Evolutionary conservation across 768 basidiomycete genomes (phyloP), one percentile per base, ranked within the genome.

Genomic region (Trametes gibbosa): DNA sequence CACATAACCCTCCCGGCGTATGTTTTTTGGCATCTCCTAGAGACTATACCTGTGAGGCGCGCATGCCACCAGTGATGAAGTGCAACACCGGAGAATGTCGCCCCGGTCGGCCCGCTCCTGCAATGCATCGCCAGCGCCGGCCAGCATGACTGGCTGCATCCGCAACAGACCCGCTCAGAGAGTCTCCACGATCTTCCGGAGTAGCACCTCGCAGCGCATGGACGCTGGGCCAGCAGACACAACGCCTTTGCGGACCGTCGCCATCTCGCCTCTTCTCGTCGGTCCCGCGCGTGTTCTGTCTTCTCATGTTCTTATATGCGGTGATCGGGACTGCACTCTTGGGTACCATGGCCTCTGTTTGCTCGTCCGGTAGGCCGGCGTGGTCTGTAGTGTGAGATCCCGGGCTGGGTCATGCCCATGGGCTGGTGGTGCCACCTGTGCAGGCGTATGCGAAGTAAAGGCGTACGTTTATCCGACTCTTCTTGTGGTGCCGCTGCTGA

Each of bases 381-480:
- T 34, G 34, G 25, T 39, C 37, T 14, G 35, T 50, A 27, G 27
- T 27, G 39, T 41, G 45, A 46, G 27, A 35, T 21, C 16, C 46
- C 21, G 16, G 34, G 24, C 7, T 7, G 19, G 34, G 55, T 56
- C 55, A 56, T 21, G 47, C 12, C 21, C 27, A 37, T n/a, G 7
- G 8, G 3, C 47, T 47, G 47, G 47, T 14, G 39, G 37, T 27
- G 55, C 39, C 19, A 32, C 21, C 43, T 13, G 19, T 13, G 19
- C 9, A 21, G 43, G 37, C 32, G 41, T 27, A 34, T 23, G 55
- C 55, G 55, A 56, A 42, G 37, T 49, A 49, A 56, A 10, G 17
- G 55, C 55, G 55, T 41, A 50, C 46, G 55, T 56, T 56, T 49
- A 49, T 56, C 55, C 55, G 55, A 21, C 10, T 23, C 19, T 42